These are phyloP conservation scores for Schizophyllum commune DNA, from an alignment of 1,284 basidiomycete species.

Conservation along the genomic window DNA sequence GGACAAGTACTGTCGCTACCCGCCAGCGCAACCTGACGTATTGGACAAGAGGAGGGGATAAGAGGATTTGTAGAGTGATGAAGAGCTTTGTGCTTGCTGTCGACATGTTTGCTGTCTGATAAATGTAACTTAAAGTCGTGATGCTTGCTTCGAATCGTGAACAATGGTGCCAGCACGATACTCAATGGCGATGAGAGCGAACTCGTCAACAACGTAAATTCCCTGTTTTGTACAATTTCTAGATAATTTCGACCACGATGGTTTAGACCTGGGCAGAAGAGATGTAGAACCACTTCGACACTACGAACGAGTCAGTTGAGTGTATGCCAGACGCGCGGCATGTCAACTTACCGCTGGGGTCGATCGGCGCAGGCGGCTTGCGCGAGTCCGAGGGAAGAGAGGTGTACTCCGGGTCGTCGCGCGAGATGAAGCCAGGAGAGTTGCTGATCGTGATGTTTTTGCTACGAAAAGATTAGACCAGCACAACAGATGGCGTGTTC, in stretches of 20 bases:
- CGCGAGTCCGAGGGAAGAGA: slow-evolving; percentile 74
- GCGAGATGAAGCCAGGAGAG: slow-evolving; percentile 63
- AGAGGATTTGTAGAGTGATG: neutral
- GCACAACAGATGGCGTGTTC: slow-evolving; percentile 2
- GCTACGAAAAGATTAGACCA: slow-evolving; percentile 34
- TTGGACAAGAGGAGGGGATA: slow-evolving; percentile 7
- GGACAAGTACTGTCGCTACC: slow-evolving; percentile 80
- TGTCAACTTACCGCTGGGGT: slow-evolving; percentile 67
- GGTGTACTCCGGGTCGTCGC: slow-evolving; percentile 60
- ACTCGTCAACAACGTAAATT: too few relatives aligned
- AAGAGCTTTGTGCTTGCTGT: slow-evolving; percentile 22
- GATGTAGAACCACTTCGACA: slow-evolving; percentile 89
- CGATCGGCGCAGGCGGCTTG: slow-evolving; percentile 79
- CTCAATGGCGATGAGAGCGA: too few relatives aligned
- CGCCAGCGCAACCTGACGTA: slow-evolving; percentile 26
- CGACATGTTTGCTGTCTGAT: slow-evolving; percentile 17
- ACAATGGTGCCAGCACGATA: too few relatives aligned
- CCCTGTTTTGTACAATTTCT: slow-evolving; percentile 12
- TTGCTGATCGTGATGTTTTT: slow-evolving; percentile 64
- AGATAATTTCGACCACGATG: neutral
- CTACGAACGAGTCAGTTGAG: slow-evolving; percentile 36
- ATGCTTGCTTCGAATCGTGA: slow-evolving; percentile 1
- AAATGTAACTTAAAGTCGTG: neutral
- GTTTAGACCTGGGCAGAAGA: slow-evolving; percentile 71
- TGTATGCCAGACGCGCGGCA: slow-evolving; percentile 9